A percentile compares a stretch with the other conserved stretches of the same genome.
Conservation (phyloP, 2,329 filamentous ascomycete species). For the Talaromyces sp. region DNA sequence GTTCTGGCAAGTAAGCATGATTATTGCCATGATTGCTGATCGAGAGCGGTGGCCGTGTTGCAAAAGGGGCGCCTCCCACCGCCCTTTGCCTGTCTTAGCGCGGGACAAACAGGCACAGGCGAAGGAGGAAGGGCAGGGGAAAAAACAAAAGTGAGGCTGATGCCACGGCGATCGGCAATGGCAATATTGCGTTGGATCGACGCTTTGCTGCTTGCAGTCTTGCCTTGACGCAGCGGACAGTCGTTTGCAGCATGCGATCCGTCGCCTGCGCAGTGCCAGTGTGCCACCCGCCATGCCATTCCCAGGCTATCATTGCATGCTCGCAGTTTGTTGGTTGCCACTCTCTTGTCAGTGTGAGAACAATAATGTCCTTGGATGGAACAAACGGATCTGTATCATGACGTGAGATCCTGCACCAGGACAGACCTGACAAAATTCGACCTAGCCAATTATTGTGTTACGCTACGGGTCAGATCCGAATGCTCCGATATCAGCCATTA, state of each 20-base stretch:
- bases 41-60: neutral
- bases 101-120: neutral
- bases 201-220: neutral
- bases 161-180: neutral
- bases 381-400: neutral
- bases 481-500: neutral
- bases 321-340: neutral
- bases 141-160: slow-evolving; percentile 10
- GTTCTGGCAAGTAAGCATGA: neutral
- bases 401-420: neutral
- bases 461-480: neutral
- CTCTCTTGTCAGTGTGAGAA: neutral
- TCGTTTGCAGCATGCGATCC: slow-evolving; percentile 8
- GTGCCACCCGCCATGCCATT: neutral
- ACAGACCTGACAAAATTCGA: neutral
- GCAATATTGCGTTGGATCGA: slow-evolving; percentile 6
- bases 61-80: neutral
- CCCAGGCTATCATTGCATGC: neutral
- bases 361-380: neutral
- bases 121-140: neutral
- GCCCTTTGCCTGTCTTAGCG: neutral
- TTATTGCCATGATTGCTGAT: neutral
- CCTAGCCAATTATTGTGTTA: neutral
- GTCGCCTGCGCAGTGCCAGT: neutral
- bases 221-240: neutral